Conservation (phyloP, 225 moss, liverwort and hornwort genomes). For the Pseudoscleropodium purum region DNA sequence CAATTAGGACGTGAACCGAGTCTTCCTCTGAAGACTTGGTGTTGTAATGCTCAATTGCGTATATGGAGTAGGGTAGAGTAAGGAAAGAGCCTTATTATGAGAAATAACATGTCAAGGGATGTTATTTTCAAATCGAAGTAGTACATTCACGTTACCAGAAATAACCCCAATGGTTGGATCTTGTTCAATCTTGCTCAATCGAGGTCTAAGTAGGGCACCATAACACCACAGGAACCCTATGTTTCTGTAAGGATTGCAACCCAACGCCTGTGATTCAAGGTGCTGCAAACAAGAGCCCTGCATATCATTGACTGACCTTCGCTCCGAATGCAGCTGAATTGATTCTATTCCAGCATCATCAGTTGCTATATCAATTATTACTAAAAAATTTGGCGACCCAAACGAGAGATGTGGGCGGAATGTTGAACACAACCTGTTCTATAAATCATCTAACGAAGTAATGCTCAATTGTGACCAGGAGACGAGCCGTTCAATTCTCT, state of each 20-base stretch:
- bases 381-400: neutral
- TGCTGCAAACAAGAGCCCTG: neutral
- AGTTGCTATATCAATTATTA: neutral
- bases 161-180: neutral
- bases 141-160: neutral
- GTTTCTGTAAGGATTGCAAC: neutral
- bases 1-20: neutral
- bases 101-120: neutral
- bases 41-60: neutral
- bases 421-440: neutral
- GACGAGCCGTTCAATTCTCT: neutral
- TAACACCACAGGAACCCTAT: neutral
- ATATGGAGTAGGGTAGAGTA: neutral
- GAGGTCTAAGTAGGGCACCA: neutral
- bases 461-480: neutral
- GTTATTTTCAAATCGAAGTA: neutral
- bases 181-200: neutral
- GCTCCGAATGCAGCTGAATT: neutral
- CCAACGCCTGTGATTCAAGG: neutral
- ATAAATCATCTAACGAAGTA: neutral
- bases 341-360: neutral
- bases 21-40: neutral
- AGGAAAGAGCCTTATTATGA: neutral
- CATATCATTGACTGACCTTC: neutral
- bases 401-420: neutral